Evolutionary conservation across 1,284 basidiomycete species (phyloP), one percentile per base, ranked within the genome.

Genomic region (Puccinia horiana): DNA sequence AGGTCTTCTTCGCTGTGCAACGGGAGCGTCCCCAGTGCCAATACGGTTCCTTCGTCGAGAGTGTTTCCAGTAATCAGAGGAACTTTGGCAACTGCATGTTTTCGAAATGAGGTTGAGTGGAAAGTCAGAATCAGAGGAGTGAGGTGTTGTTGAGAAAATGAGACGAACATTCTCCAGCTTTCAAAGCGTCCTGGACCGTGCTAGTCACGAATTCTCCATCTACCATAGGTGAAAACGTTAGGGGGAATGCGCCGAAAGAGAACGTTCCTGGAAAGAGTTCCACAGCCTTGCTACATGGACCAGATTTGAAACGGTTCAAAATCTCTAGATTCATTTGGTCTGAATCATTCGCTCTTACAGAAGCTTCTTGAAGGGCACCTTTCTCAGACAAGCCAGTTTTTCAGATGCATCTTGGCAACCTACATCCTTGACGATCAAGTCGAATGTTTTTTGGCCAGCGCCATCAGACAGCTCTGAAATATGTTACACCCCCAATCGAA

Each of bases 261-360:
- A 82, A 82, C 11, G 72, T 63, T 16, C 80, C 80, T n/a, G 80
- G 80, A 52, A 76, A 76, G 5, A 35, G 44, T 20, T 82, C 58
- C 4, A 42, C 26, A 40, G 80, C 42, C 23, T 73, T 47, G 11
- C 80, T 82, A 52, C 18, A 47, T 20, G 26, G 52, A 73, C 9
- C 12, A 35, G 3, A 47, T 49, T 0, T 70, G 42, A 26, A 49
- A 70, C 1, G 42, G 35, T 70, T 65, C 16, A 65, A 3, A 72
- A 11, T 23, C 29, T 2, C 29, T 16, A 72, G 16, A 1, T n/a
- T 18, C 35, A 32, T 40, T 65, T 40, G 49, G 8, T 14, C 44
- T 47, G 1, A 65, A 20, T 23, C 37, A 74, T n/a, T 23, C 0
- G 2, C 32, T 32, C 69, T 73, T 81, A 81, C 78, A 61, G 52